phyloP scores from a whole-genome alignment of 169 alveolate genomes.

The Prorocentrum cordatum region DNA sequence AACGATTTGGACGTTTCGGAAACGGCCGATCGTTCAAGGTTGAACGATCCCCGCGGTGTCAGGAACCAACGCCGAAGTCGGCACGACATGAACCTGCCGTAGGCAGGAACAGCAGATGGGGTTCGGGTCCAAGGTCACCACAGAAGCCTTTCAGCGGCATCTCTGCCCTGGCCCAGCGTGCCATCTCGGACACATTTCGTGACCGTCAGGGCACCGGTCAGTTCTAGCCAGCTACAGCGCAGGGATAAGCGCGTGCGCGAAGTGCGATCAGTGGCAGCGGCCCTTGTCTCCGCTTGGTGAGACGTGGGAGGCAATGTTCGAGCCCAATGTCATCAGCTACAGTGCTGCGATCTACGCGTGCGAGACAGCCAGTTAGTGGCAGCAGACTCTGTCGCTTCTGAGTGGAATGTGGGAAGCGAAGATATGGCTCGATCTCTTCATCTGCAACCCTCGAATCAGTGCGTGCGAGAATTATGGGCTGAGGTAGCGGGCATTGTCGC shows the following conservation, averaged over 20 bases:
- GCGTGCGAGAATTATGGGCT: not conserved
- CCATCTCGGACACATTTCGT: no score
- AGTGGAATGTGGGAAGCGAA: not conserved
- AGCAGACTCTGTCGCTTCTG: not conserved
- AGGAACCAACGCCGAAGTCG: no score
- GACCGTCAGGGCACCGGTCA: no score
- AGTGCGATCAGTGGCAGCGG: not conserved
- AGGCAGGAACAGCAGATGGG: no score
- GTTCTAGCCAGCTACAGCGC: not conserved
- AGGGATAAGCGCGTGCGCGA: not conserved
- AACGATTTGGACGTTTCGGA: no score
- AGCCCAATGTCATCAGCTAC: not conserved
- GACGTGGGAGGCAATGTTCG: not conserved
- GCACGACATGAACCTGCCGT: no score
- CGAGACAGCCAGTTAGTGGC: not conserved
- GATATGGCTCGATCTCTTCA: not conserved
- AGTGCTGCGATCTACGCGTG: not conserved
- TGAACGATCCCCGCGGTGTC: no score
- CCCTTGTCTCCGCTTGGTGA: not conserved
- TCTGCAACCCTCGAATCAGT: not conserved
- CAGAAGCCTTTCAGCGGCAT: no score
- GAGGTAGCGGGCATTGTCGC: not conserved
- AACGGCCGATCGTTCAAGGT: no score
- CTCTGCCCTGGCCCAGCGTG: no score
- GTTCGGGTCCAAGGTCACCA: no score